These are phyloP conservation scores for Beauveria pseudobassiana DNA, from an alignment of 2,329 filamentous ascomycete species.

Conservation along the genomic window DNA sequence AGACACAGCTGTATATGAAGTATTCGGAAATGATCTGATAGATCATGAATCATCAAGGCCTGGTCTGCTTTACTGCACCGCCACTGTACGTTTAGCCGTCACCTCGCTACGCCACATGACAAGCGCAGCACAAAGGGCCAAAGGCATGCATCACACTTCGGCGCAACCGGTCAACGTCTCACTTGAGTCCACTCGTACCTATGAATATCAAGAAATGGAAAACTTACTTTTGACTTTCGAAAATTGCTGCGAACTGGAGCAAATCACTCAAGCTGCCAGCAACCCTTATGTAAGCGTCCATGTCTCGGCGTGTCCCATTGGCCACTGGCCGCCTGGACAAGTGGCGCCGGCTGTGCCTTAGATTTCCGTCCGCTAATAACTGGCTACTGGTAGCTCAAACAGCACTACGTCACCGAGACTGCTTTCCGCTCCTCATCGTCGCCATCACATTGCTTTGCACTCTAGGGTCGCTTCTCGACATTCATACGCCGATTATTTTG, in stretches of 20 bases:
- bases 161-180: neutral
- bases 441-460: neutral
- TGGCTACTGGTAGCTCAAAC: no score
- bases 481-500: neutral
- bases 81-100: no score
- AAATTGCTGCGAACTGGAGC: no score
- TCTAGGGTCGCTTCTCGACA: neutral
- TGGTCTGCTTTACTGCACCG: no score
- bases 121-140: no score
- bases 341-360: neutral
- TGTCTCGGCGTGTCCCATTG: neutral
- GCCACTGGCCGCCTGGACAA: neutral
- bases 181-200: neutral
- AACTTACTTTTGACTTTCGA: neutral
- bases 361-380: no score
- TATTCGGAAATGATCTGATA: no score
- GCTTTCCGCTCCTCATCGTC: neutral
- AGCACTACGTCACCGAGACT: conserved; percentile 7
- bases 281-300: neutral
- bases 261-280: neutral
- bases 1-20: no score
- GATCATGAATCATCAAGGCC: no score
- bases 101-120: no score
- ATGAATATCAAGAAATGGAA: neutral
- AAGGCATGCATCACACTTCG: neutral